Base-by-base conservation (phyloP, 2,329 filamentous ascomycete species). In the Aureobasidium sp. region DNA sequence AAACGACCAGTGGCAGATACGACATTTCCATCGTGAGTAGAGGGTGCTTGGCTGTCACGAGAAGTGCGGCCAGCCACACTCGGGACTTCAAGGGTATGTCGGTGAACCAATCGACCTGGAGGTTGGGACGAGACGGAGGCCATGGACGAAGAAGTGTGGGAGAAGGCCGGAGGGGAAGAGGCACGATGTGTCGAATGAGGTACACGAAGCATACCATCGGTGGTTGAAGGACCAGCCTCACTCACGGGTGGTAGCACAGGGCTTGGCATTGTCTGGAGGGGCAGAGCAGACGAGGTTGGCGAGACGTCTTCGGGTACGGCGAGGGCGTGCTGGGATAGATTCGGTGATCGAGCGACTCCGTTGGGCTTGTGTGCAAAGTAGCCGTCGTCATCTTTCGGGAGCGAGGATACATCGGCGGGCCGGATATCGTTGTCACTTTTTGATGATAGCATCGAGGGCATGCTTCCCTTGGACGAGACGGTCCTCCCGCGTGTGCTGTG, bases 11-110 rank as follows among this genome's bases (percentile, higher is more conserved):
- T 93, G 11, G 86, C 81, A 47, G 85, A 85, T 15, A 84, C 62
- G 17, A 68, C 81, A 75, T 80, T 81, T 68, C 92, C 88, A 65
- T 82, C 78, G 7, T 73, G 73, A 27, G 67, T 65, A 3, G 57
- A 60, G 61, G 72, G 74, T 34, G 74, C 72, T 41, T 74, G 74
- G 44, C 71, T 72, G 67, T 96, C 91, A 67, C 84, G 86, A n/a
- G 90, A 91, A 59, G 78, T 82, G 68, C 90, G 83, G 37, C 82
- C 78, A n/a, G 86, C 81, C 22, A 81, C 74, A 74, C 87, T 89
- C 8, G 92, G 91, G 0, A 96, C 90, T 74, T 96, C 91, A 29
- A 97, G 81, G 0, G 91, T 96, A 75, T 96, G 89, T 66, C 92
- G 86, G 64, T 96, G 90, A 73, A 88, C 88, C 53, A 93, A 77